Conservation (phyloP, 139 green algal genomes). For the Chlorella sp. region DNA sequence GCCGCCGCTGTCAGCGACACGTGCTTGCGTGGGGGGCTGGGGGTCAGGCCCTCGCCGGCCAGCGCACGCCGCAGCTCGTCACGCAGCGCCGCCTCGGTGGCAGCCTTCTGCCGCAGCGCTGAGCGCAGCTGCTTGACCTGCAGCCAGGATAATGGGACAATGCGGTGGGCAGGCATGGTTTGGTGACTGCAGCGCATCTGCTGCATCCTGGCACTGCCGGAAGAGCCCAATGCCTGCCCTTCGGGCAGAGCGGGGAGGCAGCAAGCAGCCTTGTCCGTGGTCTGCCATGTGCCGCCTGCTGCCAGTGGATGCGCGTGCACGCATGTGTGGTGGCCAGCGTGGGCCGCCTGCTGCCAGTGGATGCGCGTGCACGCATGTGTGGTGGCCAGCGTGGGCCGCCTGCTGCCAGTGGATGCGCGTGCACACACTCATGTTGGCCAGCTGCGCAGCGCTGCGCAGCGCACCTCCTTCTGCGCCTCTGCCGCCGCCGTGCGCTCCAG, state of each 20-base stretch:
- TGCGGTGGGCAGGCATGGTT: not conserved
- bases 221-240: too few species aligned
- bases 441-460: not conserved
- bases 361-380: not conserved
- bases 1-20: not conserved
- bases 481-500: slow-evolving; percentile 36
- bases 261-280: not conserved
- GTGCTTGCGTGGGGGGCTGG: not conserved
- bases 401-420: not conserved
- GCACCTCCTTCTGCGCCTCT: slow-evolving; percentile 27
- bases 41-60: not conserved
- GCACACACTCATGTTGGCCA: not conserved
- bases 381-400: not conserved
- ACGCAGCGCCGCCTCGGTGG: slow-evolving; percentile 15
- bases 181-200: not conserved
- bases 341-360: not conserved
- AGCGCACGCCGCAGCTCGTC: slow-evolving; percentile 30
- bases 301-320: not conserved
- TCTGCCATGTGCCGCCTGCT: not conserved
- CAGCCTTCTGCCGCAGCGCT: not conserved
- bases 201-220: too few species aligned
- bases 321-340: too few species aligned
- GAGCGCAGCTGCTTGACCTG: slow-evolving; percentile 23
- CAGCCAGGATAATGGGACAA: not conserved
- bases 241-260: too few species aligned